Evolutionary conservation across 73 alveolate genomes (phyloP).

Genomic region (Tetrahymena malaccensis): DNA sequence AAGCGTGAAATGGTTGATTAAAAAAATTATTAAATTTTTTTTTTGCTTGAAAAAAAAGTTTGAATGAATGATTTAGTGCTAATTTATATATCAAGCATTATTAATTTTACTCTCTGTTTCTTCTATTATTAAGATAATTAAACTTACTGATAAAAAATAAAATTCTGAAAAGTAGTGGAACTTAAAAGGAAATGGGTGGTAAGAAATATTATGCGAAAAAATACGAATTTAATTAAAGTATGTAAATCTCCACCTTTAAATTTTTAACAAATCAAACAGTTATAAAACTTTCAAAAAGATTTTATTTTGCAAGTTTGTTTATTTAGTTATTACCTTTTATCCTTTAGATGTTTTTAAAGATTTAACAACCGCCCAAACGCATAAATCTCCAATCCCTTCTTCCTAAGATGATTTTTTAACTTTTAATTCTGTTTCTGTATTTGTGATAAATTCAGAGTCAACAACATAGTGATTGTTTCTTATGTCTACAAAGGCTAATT

Average conservation of each 20-base stretch:
- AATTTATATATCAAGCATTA: no score
- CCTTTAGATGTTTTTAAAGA: constrained; percentile 11
- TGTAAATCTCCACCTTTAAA: not conserved
- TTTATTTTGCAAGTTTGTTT: not conserved
- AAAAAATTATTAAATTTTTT: no score
- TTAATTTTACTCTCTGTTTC: not conserved
- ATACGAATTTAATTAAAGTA: not conserved
- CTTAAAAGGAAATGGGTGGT: not conserved
- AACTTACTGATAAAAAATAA: not conserved
- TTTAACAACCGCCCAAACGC: constrained; percentile 41
- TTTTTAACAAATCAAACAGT: not conserved
- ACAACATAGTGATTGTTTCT: not conserved
- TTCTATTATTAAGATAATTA: not conserved
- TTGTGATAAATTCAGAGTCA: not conserved
- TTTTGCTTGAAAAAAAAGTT: not conserved
- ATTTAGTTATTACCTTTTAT: not conserved
- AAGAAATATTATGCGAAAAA: not conserved
- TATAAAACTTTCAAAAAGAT: not conserved
- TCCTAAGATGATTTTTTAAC: not conserved
- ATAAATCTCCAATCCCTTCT: constrained; percentile 29
- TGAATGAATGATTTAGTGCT: not conserved
- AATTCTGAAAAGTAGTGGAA: not conserved
- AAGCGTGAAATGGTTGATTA: not conserved
- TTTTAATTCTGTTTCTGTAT: not conserved
- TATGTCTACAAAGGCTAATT: not conserved